Percentiles rank a stretch among this genome's conserved stretches.
Evolutionary conservation across 441 rosid genomes (phyloP).

Genomic region (Euphorbia schlechtendalii): DNA sequence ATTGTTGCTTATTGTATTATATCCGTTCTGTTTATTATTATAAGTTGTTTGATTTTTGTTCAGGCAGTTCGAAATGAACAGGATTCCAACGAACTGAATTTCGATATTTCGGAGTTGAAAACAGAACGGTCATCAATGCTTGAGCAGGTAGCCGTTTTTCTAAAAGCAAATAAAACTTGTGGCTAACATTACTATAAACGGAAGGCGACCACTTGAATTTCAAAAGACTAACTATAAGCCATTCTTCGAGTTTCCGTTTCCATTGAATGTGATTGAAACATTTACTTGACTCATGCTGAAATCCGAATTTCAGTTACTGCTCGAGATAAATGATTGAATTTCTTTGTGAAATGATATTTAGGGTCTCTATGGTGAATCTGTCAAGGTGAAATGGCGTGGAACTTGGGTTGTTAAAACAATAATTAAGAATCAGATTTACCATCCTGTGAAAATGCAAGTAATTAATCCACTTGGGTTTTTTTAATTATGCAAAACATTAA

Average conservation of each 20-base stretch:
- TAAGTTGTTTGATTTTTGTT: constrained; percentile 1
- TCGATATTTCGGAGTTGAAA: constrained; percentile 42
- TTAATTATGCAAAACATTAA: not conserved
- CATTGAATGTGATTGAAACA: not conserved
- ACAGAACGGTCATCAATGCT: constrained; percentile 27
- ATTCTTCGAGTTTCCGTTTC: not conserved
- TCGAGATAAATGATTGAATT: constrained; percentile 5
- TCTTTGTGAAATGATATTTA: constrained; percentile 15
- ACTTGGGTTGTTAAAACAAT: constrained; percentile 60
- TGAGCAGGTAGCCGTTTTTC: constrained; percentile 28
- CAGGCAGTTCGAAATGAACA: constrained; percentile 41
- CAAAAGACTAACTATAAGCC: not conserved
- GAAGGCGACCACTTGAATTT: not conserved
- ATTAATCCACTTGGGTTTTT: too few relatives aligned
- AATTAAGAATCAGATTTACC: constrained; percentile 38
- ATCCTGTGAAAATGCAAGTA: constrained; percentile 35
- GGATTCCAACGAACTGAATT: constrained; percentile 37
- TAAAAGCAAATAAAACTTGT: not conserved
- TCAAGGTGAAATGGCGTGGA: constrained; percentile 61
- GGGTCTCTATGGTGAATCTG: constrained; percentile 50
- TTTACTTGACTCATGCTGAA: not conserved
- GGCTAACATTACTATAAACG: not conserved
- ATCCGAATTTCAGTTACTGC: not conserved
- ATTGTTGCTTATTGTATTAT: not conserved
- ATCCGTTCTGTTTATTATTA: not conserved